Evolutionary conservation across 345 rosid genomes (phyloP), one percentile per base, ranked within the genome.

Genomic region (Fremontodendron californicum): DNA sequence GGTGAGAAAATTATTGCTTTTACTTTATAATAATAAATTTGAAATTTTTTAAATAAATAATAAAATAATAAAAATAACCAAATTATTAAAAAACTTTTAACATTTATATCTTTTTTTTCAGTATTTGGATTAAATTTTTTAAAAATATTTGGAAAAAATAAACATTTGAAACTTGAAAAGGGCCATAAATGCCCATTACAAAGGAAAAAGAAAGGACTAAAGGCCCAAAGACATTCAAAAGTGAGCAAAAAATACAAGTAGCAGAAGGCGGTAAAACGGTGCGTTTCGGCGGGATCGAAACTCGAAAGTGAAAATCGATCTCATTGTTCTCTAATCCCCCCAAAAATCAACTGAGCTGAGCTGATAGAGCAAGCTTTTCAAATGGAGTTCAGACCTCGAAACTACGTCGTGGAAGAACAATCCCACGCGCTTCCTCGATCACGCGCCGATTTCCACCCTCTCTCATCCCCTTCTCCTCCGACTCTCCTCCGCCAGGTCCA

Each of bases 341-440:
- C n/a, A 45, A 45, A 45, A 45, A 0, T 18, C 1, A 39, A 8
- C 9, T 40, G 18, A 23, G 73, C 55, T 43, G 54, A 23, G 67
- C 6, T 2, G 16, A 16, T n/a, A 33, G 55, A 57, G 21, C 23
- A 48, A 49, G 33, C 51, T 39, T 71, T 69, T 79, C 74, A 52
- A 61, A 86, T 94, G 88, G 93, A 91, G 85, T 93, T 91, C 88
- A 84, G 94, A 71, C 83, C 81, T 78, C 90, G 97, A 64, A 84
- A 90, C 77, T 94, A 89, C 81, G 76, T 39, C 27, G 84, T 83
- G 54, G 87, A 88, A 48, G 70, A 69, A 9, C 79, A 89, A 58
- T 80, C 84, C 71, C 85, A 79, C 75, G 78, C 83, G 78, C 90
- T 94, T 29, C 88, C 81, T 73, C 97, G 93, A 7, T 70, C 88